Conservation (phyloP, 2,329 filamentous ascomycete genomes). For the Cytospora mali region DNA sequence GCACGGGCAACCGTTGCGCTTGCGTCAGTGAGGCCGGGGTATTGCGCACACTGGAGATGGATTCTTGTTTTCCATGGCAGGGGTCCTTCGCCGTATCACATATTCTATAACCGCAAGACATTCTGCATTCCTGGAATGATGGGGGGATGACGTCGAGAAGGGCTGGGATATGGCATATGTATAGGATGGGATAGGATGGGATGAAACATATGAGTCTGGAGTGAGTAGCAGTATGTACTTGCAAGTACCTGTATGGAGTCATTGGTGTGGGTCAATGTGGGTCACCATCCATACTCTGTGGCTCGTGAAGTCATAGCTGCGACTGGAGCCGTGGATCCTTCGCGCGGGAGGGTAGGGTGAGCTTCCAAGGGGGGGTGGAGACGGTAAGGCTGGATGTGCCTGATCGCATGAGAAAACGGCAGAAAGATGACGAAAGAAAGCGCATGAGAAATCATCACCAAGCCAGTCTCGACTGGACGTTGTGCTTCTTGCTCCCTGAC, state of each 20-base stretch:
- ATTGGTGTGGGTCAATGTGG: constrained; percentile 13
- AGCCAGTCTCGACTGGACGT: constrained; percentile 6
- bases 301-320: constrained; percentile 26
- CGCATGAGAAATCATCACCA: constrained; percentile 6
- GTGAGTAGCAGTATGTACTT: constrained; percentile 16
- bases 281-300: constrained; percentile 13
- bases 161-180: constrained; percentile 8
- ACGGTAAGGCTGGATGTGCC: constrained; percentile 18
- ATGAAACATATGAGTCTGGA: neutral
- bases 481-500: neutral
- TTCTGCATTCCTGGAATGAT: constrained; percentile 8
- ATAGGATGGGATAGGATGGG: neutral
- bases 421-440: constrained; percentile 22
- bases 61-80: constrained; percentile 24
- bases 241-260: constrained; percentile 22
- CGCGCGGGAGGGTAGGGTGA: constrained; percentile 20
- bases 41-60: constrained; percentile 15
- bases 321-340: constrained; percentile 14
- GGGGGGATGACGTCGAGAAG: constrained; percentile 26
- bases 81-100: constrained; percentile 11
- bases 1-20: constrained; percentile 6
- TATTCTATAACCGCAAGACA: neutral
- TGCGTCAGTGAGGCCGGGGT: constrained; percentile 24
- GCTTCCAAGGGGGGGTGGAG: constrained; percentile 4
- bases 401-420: neutral